phyloP scores from a whole-genome alignment of 163 green algal species.

The Chlorella variabilis region DNA sequence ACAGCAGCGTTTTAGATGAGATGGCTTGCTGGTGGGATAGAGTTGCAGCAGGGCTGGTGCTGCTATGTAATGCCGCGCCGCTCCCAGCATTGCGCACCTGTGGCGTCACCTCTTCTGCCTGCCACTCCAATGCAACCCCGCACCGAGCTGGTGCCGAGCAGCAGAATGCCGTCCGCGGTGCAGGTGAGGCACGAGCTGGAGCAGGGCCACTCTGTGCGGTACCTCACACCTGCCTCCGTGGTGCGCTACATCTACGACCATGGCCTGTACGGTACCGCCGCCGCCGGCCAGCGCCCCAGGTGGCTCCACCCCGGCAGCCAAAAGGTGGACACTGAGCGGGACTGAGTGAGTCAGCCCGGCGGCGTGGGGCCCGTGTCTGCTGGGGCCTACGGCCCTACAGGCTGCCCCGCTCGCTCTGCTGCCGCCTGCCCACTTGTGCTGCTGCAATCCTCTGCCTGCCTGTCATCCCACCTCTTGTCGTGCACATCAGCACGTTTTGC shows the following conservation, averaged over 20 bases:
- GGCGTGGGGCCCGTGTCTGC: background rate
- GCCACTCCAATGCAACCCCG: too few relatives aligned
- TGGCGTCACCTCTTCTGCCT: too few relatives aligned
- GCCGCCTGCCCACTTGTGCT: too few relatives aligned
- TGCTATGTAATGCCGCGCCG: too few relatives aligned
- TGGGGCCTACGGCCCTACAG: background rate
- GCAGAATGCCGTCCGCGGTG: background rate
- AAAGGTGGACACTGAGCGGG: constrained; percentile 24
- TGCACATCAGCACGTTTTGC: background rate
- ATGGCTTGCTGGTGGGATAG: too few relatives aligned
- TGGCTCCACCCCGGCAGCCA: background rate
- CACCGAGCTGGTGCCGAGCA: too few relatives aligned
- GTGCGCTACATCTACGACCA: constrained; percentile 71
- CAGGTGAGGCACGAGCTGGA: constrained; percentile 62
- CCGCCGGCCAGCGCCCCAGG: background rate
- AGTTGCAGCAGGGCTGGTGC: too few relatives aligned
- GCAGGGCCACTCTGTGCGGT: constrained; percentile 64
- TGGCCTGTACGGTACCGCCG: constrained; percentile 58
- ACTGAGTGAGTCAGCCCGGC: background rate
- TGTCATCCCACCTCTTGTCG: background rate
- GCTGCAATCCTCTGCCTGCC: too few relatives aligned
- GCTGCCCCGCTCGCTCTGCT: background rate
- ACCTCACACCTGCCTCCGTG: constrained; percentile 71
- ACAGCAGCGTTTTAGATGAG: too few relatives aligned
- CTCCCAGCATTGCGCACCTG: too few relatives aligned